These are phyloP conservation scores for Staphylotrichum tortipilum DNA, from an alignment of 495 filamentous ascomycete genomes.

Conservation along the genomic window DNA sequence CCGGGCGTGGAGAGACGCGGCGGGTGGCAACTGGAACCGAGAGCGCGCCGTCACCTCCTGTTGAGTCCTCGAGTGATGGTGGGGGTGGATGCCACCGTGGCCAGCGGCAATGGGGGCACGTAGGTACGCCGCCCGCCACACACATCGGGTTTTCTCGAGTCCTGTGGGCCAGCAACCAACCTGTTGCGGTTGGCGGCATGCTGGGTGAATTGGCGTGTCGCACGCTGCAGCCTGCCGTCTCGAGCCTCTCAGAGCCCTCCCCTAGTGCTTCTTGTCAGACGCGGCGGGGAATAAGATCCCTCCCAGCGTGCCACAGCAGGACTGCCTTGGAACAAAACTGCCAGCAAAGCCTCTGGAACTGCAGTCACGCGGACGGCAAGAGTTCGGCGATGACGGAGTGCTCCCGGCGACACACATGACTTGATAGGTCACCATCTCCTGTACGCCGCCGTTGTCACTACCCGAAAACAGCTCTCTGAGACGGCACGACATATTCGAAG, in stretches of 20 bases:
- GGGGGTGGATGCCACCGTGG: no score
- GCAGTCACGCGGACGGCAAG: background rate
- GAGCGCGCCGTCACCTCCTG: no score
- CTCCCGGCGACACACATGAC: constrained; percentile 1
- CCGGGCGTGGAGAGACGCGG: background rate
- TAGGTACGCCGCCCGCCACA: background rate
- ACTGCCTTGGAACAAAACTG: background rate
- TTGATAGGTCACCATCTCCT: background rate
- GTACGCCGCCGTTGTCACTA: background rate
- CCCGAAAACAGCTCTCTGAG: background rate
- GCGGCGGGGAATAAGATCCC: background rate
- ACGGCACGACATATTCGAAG: background rate
- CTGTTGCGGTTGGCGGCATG: constrained; percentile 3
- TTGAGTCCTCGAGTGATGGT: no score
- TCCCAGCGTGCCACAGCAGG: background rate
- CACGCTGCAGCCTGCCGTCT: constrained; percentile 1
- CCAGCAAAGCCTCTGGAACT: background rate
- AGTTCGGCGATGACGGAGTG: background rate
- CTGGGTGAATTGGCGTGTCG: background rate
- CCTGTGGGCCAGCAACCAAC: background rate
- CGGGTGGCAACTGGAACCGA: background rate
- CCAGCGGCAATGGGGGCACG: background rate
- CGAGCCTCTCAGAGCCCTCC: background rate
- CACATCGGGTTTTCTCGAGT: background rate
- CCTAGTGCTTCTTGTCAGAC: background rate